Evolutionary conservation across 2,329 filamentous ascomycete species (phyloP).

Genomic region (Dactylonectria estremocensis): DNA sequence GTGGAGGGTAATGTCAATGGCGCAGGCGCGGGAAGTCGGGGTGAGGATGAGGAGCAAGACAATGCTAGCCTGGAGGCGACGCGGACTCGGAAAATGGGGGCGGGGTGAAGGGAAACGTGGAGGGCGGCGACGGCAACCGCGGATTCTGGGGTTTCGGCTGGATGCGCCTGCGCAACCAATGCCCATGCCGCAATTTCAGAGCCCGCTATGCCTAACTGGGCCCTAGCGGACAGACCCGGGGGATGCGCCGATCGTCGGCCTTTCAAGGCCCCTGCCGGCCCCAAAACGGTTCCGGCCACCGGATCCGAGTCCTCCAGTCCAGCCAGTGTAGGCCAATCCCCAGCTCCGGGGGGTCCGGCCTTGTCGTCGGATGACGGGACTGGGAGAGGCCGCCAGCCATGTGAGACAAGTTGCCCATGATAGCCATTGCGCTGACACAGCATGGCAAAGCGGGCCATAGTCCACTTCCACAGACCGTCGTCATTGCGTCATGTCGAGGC

Average conservation of each 20-base stretch:
- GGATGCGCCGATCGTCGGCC: neutral
- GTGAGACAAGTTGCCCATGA: neutral
- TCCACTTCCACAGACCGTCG: too few species aligned
- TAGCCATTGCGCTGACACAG: too few species aligned
- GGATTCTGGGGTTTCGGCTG: constrained; percentile 23
- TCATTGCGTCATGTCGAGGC: constrained; percentile 12
- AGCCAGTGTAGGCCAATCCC: neutral
- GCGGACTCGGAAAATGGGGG: constrained; percentile 37
- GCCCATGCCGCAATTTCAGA: constrained; percentile 27
- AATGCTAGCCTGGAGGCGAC: constrained; percentile 20
- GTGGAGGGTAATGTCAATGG: constrained; percentile 9
- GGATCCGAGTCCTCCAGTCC: constrained; percentile 27
- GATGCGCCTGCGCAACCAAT: constrained; percentile 36
- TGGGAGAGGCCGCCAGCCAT: neutral
- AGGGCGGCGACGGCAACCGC: constrained; percentile 17
- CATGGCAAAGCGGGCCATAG: too few species aligned
- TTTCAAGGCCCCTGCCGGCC: neutral
- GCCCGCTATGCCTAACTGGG: neutral
- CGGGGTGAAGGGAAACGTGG: constrained; percentile 34
- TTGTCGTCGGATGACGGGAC: constrained; percentile 6
- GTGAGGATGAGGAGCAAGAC: constrained; percentile 9
- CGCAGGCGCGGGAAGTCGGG: constrained; percentile 17
- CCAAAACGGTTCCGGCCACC: constrained; percentile 11
- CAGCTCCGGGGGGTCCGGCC: constrained; percentile 2
- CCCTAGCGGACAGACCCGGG: neutral